Evolutionary conservation across 169 alveolate genomes (phyloP), one percentile per base, ranked within the genome.

Genomic region (Plasmodium adleri): DNA sequence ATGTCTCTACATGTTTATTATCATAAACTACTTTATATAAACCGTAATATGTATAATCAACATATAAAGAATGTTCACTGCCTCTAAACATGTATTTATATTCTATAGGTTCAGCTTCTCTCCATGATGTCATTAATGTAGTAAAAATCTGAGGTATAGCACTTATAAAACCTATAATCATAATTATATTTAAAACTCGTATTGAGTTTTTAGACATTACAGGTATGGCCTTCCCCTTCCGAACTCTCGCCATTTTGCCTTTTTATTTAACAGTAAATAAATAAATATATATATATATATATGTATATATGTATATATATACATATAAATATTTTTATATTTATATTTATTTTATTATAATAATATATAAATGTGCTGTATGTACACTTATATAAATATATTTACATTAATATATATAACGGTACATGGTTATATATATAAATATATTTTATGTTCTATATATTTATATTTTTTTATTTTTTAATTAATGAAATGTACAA

Each of bases 41-140:
- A n/a, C 89, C 89, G 49, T 78, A 78, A 56, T 66, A 78, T 15
- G 89, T 78, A 28, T 64, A 63, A 45, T 78, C 89, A 39, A 78
- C 70, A 56, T 28, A 64, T 32, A 78, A 20, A 5, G 75, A 64
- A 45, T 78, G 89, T 24, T 64, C 76, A n/a, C 89, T 78, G 1
- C 89, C 78, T 12, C 89, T 49, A 45, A 78, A 64, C 89, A 78
- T 78, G 59, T 64, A 78, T 24, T 64, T 78, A 47, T 78, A 78
- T 32, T 78, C 78, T 5, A 78, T 78, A 1, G 89, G 89, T 49
- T 78, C 89, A 24, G 78, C 89, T 78, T 64, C 89, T 32, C 89
- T 64, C 89, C 89, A 78, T 12, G 78, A 59, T 13, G 76, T 49
- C 89, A 78, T 78, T n/a, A 78, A 22, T 3, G 89, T 78, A 8